Evolutionary conservation across 495 filamentous ascomycete species (phyloP), one percentile per base, ranked within the genome.

Genomic region (Aspergillus heteromorphus): DNA sequence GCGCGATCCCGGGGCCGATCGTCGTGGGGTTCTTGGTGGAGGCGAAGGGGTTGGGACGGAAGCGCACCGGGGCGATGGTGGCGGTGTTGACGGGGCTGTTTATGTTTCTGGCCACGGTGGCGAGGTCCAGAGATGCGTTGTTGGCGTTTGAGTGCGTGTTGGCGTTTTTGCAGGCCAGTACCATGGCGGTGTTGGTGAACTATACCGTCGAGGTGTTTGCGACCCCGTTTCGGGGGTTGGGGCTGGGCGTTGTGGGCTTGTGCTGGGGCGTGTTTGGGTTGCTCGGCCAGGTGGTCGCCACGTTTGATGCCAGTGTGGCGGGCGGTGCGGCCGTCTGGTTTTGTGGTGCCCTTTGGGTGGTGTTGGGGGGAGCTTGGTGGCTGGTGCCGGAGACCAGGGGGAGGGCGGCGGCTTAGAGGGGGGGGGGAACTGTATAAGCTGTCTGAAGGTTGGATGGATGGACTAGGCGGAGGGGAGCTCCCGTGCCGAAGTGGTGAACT

Each of bases 141-240:
- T 70, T 81, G 16, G 70, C 66, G 6, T 81, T 77, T 58, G 71
- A 63, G 7, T 72, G 72, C 7, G 54, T 79, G 13, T 70, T 79
- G 38, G 73, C 77, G 11, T 79, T 81, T 62, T 77, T 80, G 67
- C 73, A 82, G 63, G 78, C 79, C 53, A 72, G 76, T 54, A 80
- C 76, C 72, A 78, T 81, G 49, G 79, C 77, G 14, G 77, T 82
- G 1, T 51, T 84, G 3, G 80, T 80, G 50, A 73, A 74, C 13
- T 80, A 80, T 58, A 83, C 81, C 0, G 77, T 79, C 1, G 81
- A 83, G 51, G 71, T 82, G 2, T 78, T 83, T 62, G 78, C 81
- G 1, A 73, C 79, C 10, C 75, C 76, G 1, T 74, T 79, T 51
- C 68, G 81, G 14, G 81, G 80, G 6, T 80, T 77, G 2, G 81